phyloP scores from a whole-genome alignment of 2,329 filamentous ascomycete genomes.

The Chrysoporthe cubensis region DNA sequence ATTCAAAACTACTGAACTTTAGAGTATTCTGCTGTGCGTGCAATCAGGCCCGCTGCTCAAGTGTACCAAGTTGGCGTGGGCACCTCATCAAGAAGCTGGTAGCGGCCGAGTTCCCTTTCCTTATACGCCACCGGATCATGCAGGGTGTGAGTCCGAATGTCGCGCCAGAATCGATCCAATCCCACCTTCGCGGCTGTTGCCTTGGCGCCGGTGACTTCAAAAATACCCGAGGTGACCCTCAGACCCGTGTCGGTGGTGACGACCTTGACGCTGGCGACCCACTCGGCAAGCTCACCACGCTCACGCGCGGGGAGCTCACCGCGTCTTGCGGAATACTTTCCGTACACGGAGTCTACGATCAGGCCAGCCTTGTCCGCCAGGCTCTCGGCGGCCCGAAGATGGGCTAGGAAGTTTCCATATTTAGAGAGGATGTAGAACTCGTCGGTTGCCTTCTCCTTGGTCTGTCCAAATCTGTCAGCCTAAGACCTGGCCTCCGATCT shows the following conservation, averaged over 20 bases:
- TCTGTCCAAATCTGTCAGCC: conserved; percentile 34
- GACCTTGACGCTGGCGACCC: conserved; percentile 65
- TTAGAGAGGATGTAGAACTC: conserved; percentile 69
- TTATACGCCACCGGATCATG: conserved; percentile 72
- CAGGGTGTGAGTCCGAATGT: conserved; percentile 67
- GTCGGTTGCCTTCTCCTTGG: conserved; percentile 60
- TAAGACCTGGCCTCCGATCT: rapidly evolving
- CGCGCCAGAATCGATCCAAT: conserved; percentile 68
- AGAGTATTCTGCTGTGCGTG: neutral
- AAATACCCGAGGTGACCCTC: conserved; percentile 62
- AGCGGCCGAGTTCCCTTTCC: conserved; percentile 64
- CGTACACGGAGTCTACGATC: conserved; percentile 52
- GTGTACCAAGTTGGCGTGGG: conserved; percentile 67
- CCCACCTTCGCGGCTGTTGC: conserved; percentile 62
- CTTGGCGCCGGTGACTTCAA: conserved; percentile 65
- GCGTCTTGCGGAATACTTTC: conserved; percentile 44
- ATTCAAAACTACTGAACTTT: neutral
- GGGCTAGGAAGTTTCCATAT: conserved; percentile 67
- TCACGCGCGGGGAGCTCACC: conserved; percentile 51
- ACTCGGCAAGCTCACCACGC: conserved; percentile 65
- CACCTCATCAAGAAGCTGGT: conserved; percentile 57
- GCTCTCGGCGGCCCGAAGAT: conserved; percentile 62
- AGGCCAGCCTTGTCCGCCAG: conserved; percentile 60
- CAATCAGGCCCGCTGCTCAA: conserved; percentile 32
- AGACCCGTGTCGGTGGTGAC: conserved; percentile 64